phyloP scores from a whole-genome alignment of 164 flowering plant genomes.

The Nymphaea colorata region DNA sequence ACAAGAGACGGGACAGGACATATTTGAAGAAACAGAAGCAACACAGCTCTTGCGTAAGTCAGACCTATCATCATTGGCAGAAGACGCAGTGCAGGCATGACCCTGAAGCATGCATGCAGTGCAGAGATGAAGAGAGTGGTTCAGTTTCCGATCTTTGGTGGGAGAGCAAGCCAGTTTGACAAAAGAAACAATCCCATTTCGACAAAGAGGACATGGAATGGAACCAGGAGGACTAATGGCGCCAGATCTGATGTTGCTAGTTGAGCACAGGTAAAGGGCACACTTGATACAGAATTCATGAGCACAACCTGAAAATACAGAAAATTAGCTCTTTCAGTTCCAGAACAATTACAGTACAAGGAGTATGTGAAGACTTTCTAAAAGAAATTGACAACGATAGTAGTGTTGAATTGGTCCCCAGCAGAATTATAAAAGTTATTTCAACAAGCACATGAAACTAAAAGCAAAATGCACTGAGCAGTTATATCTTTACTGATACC shows the following conservation, averaged over 20 bases:
- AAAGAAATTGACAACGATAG: too few relatives aligned
- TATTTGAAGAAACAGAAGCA: constrained; percentile 74
- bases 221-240: constrained; percentile 59
- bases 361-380: too few relatives aligned
- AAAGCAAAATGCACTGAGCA: neutral
- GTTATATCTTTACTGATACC: neutral
- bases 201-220: constrained; percentile 91
- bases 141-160: constrained; percentile 41
- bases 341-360: neutral
- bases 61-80: constrained; percentile 23
- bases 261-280: constrained; percentile 84
- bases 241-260: constrained; percentile 58
- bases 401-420: too few relatives aligned
- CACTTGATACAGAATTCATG: constrained; percentile 85
- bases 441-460: neutral
- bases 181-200: constrained; percentile 66
- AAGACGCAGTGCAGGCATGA: constrained; percentile 31
- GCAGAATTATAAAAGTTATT: too few relatives aligned
- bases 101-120: constrained; percentile 89
- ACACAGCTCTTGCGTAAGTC: constrained; percentile 64
- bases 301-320: constrained; percentile 53
- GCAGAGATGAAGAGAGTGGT: constrained; percentile 64
- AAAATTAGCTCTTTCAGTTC: neutral
- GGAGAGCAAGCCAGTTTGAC: constrained; percentile 47
- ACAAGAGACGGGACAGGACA: constrained; percentile 81